Conservation (phyloP, 495 filamentous ascomycete species). For the Choiromyces venosus region DNA sequence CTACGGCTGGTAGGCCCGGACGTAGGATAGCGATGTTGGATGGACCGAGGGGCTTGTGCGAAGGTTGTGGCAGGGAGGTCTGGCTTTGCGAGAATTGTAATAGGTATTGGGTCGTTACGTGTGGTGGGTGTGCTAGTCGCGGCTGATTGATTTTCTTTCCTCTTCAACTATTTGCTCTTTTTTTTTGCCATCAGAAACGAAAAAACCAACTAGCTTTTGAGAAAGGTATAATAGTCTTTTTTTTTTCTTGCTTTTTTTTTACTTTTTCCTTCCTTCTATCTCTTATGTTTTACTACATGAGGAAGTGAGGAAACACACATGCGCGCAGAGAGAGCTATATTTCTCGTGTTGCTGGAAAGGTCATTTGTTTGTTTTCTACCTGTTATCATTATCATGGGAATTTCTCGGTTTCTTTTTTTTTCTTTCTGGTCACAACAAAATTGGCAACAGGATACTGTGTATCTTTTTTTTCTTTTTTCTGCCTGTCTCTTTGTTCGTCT, state of each 20-base stretch:
- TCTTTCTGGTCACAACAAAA: not conserved
- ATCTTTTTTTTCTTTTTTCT: too few species aligned
- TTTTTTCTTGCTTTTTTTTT: not conserved
- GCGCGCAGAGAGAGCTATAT: not conserved
- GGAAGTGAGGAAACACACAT: not conserved
- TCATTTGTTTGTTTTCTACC: not conserved
- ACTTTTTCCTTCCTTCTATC: not conserved
- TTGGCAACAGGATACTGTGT: not conserved
- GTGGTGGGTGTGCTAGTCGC: constrained; percentile 32
- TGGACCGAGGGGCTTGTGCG: constrained; percentile 38
- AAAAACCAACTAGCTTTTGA: not conserved
- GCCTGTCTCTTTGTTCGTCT: not conserved
- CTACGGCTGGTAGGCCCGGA: constrained; percentile 24
- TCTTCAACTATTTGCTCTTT: not conserved
- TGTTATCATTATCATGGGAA: not conserved
- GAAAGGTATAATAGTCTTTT: not conserved
- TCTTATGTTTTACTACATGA: too few species aligned
- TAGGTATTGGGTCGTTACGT: constrained; percentile 37
- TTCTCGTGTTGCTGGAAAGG: not conserved
- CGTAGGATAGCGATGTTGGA: constrained; percentile 38
- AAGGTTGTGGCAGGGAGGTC: constrained; percentile 37
- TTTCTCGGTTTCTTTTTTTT: not conserved
- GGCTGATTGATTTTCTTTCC: not conserved
- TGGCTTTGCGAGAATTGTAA: constrained; percentile 40
- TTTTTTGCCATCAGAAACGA: not conserved